Evolutionary conservation across 768 basidiomycete species (phyloP), one percentile per base, ranked within the genome.

Genomic region (Tulasnella sp.): DNA sequence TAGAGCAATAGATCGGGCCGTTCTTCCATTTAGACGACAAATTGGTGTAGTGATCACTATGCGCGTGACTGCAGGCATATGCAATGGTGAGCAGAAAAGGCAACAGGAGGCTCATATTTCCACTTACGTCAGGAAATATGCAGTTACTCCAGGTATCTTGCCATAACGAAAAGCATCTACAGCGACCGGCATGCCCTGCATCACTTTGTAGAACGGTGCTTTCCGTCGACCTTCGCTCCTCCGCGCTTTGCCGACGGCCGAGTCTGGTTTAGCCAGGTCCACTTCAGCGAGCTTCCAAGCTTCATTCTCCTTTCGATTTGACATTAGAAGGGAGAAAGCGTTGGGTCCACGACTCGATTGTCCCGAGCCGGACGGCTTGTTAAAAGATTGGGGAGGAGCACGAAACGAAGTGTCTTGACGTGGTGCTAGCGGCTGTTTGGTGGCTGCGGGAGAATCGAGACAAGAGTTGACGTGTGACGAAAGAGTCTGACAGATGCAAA

Each of bases 91-190:
- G n/a, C n/a, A n/a, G n/a, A n/a, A n/a, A n/a, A n/a, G n/a, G n/a
- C n/a, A n/a, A n/a, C n/a, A n/a, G n/a, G n/a, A n/a, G n/a, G n/a
- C n/a, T n/a, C n/a, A n/a, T n/a, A n/a, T n/a, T n/a, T n/a, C 79
- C 62, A 76, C 84, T 73, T 77, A 95, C 95, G 94, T 94, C 74
- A 98, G 80, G 76, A 97, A 94, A 79, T 98, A 98, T 0, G 95
- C 92, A 35, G 87, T 91, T 32, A 98, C 87, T 11, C 87, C 88
- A 5, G 95, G 95, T 65, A 99, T 95, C 34, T 84, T 83, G 6
- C 96, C 97, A 78, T 98, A 99, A 41, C 90, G 87, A 80, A 99
- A 99, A 1, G 95, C 97, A 78, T 99, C 97, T 0, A 99, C 97
- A 17, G 96, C 94, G 32, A 99, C 91, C 9, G 95, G 94, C 95